Conservation (phyloP, 148 eudicot species). For the Silene uniflora region DNA sequence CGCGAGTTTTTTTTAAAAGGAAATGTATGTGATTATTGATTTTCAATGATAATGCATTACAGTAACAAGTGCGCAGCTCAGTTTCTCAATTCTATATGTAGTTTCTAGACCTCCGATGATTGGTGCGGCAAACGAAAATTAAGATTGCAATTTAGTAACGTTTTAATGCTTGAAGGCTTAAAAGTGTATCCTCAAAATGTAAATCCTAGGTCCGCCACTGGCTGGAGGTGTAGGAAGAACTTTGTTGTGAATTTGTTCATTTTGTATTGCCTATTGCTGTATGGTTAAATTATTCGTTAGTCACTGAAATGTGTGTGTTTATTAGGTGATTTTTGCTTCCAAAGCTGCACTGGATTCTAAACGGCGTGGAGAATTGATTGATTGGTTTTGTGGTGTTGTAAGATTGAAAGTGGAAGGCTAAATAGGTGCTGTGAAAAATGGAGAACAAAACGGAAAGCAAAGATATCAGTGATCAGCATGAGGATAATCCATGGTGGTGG, state of each 20-base stretch:
- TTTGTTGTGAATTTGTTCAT: not conserved
- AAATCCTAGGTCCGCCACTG: no score
- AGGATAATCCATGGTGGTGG: slow-evolving; percentile 58
- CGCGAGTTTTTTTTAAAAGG: no score
- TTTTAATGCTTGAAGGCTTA: no score
- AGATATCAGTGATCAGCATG: slow-evolving; percentile 25
- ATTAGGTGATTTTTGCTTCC: not conserved
- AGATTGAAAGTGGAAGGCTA: slow-evolving; percentile 4
- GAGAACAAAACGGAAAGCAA: slow-evolving; percentile 31
- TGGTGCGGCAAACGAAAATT: no score
- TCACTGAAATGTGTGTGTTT: not conserved
- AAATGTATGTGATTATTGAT: no score
- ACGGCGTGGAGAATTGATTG: not conserved
- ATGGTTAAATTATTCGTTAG: not conserved
- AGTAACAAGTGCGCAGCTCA: no score
- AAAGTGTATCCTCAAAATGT: no score
- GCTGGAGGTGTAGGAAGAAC: not conserved
- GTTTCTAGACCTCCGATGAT: no score
- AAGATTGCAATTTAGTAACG: no score
- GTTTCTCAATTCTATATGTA: no score
- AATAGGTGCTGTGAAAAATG: slow-evolving; percentile 21
- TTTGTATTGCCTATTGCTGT: not conserved
- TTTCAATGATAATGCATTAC: no score
- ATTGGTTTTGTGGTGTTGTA: not conserved
- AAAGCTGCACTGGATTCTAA: not conserved